Evolutionary conservation across 176 grass and related monocot genomes (phyloP).

Genomic region (Cymbopogon citratus): DNA sequence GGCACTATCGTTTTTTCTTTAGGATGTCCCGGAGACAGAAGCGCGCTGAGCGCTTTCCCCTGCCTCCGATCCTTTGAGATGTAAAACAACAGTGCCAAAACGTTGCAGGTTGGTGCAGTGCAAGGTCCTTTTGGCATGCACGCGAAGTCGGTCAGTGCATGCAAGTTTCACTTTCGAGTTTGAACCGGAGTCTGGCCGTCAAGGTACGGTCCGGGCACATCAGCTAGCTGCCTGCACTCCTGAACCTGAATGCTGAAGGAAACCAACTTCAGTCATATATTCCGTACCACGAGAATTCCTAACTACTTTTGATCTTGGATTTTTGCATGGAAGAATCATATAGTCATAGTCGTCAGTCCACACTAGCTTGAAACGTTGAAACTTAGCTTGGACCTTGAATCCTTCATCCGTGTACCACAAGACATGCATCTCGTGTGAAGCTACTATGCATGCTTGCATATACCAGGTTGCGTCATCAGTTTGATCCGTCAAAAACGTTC

Average conservation of each 20-base stretch:
- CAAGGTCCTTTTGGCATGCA: background rate
- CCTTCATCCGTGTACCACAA: background rate
- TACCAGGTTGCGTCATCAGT: background rate
- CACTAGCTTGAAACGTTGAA: background rate
- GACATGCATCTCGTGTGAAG: background rate
- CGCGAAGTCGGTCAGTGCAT: background rate
- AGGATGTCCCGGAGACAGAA: too few relatives aligned
- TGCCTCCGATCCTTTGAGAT: too few relatives aligned
- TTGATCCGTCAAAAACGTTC: background rate
- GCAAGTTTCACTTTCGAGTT: background rate
- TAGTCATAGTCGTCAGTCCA: background rate
- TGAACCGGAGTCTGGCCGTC: background rate
- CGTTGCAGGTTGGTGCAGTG: background rate
- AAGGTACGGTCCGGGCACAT: background rate
- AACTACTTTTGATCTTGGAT: background rate
- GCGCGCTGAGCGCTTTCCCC: too few relatives aligned
- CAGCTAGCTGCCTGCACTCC: too few relatives aligned
- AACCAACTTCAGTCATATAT: background rate
- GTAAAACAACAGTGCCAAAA: background rate
- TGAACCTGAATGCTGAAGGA: background rate
- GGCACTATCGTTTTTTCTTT: too few relatives aligned
- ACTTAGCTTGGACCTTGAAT: background rate
- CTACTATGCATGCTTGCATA: background rate
- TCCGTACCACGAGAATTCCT: background rate
- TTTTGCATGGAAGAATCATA: background rate